A percentile compares a stretch with the other conserved stretches of the same genome.
phyloP scores from a whole-genome alignment of 371 early-diverging fungal genomes.

The Zopfochytrium polystomum region DNA sequence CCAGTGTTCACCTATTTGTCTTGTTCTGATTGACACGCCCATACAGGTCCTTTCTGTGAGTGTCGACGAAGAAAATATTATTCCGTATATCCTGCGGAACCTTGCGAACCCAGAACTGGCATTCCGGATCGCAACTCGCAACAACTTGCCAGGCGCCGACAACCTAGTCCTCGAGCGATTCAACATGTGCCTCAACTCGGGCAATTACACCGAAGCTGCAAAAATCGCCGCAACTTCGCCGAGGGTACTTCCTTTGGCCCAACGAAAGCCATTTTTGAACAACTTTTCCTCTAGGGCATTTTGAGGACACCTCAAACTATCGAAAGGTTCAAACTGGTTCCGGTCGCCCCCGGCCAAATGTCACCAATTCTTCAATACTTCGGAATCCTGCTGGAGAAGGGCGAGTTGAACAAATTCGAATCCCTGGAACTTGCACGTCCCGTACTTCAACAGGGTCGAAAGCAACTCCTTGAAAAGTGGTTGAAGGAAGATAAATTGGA shows the following conservation, averaged over 20 bases:
- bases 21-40: not conserved
- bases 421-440: slow-evolving; percentile 91
- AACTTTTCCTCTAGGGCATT: slow-evolving; percentile 65
- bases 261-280: not conserved
- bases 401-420: slow-evolving; percentile 89
- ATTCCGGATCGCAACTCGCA: slow-evolving; percentile 81
- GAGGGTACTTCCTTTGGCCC: slow-evolving; percentile 47
- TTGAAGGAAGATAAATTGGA: slow-evolving; percentile 96
- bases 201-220: slow-evolving; percentile 85
- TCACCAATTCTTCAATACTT: slow-evolving; percentile 97
- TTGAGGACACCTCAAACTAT: slow-evolving; percentile 93
- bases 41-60: slow-evolving; percentile 83
- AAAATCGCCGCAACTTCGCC: slow-evolving; percentile 96
- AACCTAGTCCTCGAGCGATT: slow-evolving; percentile 85
- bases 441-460: slow-evolving; percentile 86
- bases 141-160: slow-evolving; percentile 93
- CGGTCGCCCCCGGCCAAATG: slow-evolving; percentile 74
- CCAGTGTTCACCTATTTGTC: not conserved
- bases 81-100: slow-evolving; percentile 84
- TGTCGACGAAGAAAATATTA: slow-evolving; percentile 81
- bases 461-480: slow-evolving; percentile 95
- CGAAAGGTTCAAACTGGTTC: slow-evolving; percentile 86
- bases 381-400: slow-evolving; percentile 92
- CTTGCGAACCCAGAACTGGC: slow-evolving; percentile 88
- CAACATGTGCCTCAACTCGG: slow-evolving; percentile 74